Base-by-base conservation (phyloP, 106 monocot genomes). In the Phalaenopsis aphrodite region DNA sequence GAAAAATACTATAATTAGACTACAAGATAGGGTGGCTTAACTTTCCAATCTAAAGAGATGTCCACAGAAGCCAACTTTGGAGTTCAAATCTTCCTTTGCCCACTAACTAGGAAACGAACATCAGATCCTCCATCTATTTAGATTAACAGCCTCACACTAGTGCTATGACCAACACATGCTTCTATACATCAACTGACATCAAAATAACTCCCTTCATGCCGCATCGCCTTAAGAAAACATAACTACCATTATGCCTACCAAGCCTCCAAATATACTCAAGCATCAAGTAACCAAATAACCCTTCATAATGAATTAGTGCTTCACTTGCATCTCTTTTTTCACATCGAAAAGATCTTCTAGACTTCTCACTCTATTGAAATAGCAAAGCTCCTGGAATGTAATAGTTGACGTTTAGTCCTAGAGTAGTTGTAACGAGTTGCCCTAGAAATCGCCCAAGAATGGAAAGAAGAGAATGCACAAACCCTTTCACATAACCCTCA, bases 81-180 rank as follows among this genome's bases (percentile, higher is more conserved):
- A 66, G 79, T 79, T 79, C 17, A 8, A 79, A 79, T 66, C 66
- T 65, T 61, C 45, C 42, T 45, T 19, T 79, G 66, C 68, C 79
- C 68, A 79, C 79, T 68, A 45, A 79, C 79, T 79, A 68, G 11
- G 11, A 11, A 8, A 79, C 68, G 10, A 68, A 23, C 79, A 79
- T 79, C 45, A 68, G 68, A 47, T 68, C 79, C 14, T 79, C 79
- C 79, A 79, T 79, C 67, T 42, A 48, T 48, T 68, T 68, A 21
- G 19, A 65, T 64, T 79, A 23, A 67, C 5, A 79, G 12, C 52
- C 52, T 52, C 52, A 52, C 2, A 52, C 52, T 52, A 52, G 11
- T 52, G 12, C 11, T 10, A 52, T 52, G 52, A 12, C 52, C 69
- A 69, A 69, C 37, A 38, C 1, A 5, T 69, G 69, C 69, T 11